These are phyloP conservation scores for Scedosporium apiospermum DNA, from an alignment of 2,329 filamentous ascomycete genomes.

Conservation along the genomic window DNA sequence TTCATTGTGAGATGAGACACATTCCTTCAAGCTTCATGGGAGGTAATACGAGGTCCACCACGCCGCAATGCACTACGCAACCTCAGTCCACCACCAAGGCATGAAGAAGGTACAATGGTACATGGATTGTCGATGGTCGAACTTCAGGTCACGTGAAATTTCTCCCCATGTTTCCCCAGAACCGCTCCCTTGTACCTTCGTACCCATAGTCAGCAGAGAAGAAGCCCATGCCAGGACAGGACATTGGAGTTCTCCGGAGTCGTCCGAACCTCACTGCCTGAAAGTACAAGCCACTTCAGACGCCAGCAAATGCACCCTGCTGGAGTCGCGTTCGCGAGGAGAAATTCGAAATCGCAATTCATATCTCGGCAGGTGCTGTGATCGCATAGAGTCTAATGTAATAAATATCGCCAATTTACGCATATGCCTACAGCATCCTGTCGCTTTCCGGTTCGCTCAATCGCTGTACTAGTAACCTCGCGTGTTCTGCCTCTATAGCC, in stretches of 20 bases:
- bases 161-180: too few relatives aligned
- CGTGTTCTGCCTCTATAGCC: background rate
- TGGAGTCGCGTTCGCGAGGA: background rate
- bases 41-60: background rate
- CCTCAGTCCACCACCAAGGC: background rate
- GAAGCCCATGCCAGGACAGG: too few relatives aligned
- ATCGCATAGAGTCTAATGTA: background rate
- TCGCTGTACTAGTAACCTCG: slow-evolving; percentile 1
- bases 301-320: background rate
- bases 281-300: slow-evolving; percentile 6
- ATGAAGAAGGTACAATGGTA: too few relatives aligned
- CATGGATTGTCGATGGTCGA: too few relatives aligned
- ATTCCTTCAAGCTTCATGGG: background rate
- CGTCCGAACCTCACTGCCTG: background rate
- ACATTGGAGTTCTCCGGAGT: background rate
- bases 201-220: too few relatives aligned
- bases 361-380: background rate
- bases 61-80: background rate
- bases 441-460: background rate
- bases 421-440: background rate
- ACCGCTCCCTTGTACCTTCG: too few relatives aligned
- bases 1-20: background rate
- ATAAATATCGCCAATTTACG: background rate
- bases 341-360: background rate
- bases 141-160: too few relatives aligned